Conservation (phyloP, 2,329 filamentous ascomycete species). For the Fusarium nematophilum region DNA sequence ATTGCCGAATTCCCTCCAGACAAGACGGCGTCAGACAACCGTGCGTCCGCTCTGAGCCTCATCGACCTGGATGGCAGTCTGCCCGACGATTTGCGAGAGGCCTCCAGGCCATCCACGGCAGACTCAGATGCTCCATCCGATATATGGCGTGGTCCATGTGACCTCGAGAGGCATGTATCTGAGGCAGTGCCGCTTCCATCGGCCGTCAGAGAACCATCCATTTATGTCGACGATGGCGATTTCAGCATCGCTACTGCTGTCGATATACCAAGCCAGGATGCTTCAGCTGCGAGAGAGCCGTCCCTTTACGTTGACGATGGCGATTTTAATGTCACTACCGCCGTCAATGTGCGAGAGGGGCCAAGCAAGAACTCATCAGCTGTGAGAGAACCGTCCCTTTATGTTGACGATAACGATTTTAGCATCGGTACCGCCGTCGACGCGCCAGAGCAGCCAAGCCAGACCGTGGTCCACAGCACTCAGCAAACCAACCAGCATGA, state of each 20-base stretch:
- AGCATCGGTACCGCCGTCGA: background rate
- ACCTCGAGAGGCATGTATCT: too few relatives aligned
- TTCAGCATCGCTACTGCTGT: too few relatives aligned
- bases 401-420: constrained; percentile 63
- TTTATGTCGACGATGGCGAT: too few relatives aligned
- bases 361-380: constrained; percentile 50
- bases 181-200: too few relatives aligned
- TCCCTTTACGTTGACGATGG: too few relatives aligned
- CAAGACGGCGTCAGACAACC: constrained; percentile 49
- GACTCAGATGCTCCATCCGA: constrained; percentile 68
- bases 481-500: background rate
- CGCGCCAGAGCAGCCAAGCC: background rate
- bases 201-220: too few relatives aligned
- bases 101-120: constrained; percentile 65
- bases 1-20: constrained; percentile 60
- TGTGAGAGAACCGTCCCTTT: constrained; percentile 66
- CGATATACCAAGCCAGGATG: too few relatives aligned
- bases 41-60: constrained; percentile 56
- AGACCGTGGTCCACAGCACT: background rate
- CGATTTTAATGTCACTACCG: too few relatives aligned
- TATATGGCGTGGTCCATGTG: too few relatives aligned
- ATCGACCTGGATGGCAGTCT: constrained; percentile 67
- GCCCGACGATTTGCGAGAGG: constrained; percentile 57
- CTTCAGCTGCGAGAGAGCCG: too few relatives aligned
- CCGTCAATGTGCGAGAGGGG: too few relatives aligned